A percentile compares a stretch with the other conserved stretches of the same genome.
phyloP scores from a whole-genome alignment of 176 grass and related monocot species.

The Carex kokanica region DNA sequence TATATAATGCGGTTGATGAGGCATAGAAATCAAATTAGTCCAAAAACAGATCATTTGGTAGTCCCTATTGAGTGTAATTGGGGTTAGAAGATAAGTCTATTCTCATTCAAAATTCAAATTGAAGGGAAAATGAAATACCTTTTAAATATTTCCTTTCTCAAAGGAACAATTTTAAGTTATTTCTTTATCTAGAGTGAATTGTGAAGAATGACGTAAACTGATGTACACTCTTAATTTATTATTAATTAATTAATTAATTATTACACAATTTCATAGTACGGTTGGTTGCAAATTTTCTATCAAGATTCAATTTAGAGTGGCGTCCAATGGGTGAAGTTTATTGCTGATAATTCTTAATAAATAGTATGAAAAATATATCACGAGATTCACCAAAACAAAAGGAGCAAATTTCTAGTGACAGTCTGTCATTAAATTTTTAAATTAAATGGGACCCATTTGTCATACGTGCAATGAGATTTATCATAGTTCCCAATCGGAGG shows the following conservation, averaged over 20 bases:
- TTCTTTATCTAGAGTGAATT: background rate
- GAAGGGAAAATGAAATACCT: background rate
- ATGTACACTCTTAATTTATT: background rate
- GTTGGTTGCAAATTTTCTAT: background rate
- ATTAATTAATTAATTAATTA: background rate
- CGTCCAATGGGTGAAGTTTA: background rate
- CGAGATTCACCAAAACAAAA: background rate
- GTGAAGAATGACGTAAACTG: background rate
- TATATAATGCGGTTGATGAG: conserved; percentile 16
- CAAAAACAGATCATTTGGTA: background rate
- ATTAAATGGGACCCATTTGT: background rate
- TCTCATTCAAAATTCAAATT: background rate
- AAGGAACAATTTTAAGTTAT: background rate
- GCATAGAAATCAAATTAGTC: background rate
- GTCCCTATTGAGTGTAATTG: background rate
- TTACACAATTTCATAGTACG: background rate
- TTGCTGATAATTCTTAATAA: background rate
- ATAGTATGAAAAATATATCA: background rate
- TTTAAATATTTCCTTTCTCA: background rate
- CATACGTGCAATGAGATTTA: background rate
- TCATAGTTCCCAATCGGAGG: too few relatives aligned
- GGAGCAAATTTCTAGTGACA: too few relatives aligned
- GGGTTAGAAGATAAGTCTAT: background rate
- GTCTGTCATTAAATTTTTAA: too few relatives aligned
- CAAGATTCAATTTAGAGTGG: background rate